Evolutionary conservation across 352 stramenopile species (phyloP).

Genomic region (Thalassiosira mediterranea): DNA sequence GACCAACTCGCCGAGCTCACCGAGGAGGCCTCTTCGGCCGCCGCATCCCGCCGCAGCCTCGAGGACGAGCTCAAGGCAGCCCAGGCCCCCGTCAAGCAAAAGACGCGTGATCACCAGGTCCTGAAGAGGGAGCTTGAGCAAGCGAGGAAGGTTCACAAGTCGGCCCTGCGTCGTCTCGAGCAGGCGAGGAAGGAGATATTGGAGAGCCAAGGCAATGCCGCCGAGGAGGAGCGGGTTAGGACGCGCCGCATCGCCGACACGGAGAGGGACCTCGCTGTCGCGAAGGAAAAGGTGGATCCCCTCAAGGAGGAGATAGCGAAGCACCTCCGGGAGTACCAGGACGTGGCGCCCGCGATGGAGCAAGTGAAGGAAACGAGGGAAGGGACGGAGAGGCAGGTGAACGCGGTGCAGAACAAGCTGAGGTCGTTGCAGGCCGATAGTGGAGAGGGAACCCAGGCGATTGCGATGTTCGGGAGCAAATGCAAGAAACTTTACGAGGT

Average conservation of each 20-base stretch:
- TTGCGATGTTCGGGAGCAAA: constrained; percentile 70
- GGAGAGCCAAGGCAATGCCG: constrained; percentile 47
- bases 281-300: constrained; percentile 53
- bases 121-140: constrained; percentile 55
- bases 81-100: constrained; percentile 54
- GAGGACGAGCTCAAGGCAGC: constrained; percentile 68
- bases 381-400: constrained; percentile 40
- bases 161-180: constrained; percentile 55
- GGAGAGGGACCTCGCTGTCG: constrained; percentile 55
- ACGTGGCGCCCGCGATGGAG: constrained; percentile 47
- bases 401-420: constrained; percentile 52
- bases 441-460: constrained; percentile 36
- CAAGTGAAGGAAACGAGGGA: constrained; percentile 40
- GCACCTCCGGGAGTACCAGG: constrained; percentile 52
- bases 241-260: constrained; percentile 51
- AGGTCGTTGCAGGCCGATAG: constrained; percentile 49
- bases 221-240: constrained; percentile 60
- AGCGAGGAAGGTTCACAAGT: constrained; percentile 34
- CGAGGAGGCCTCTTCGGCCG: constrained; percentile 40
- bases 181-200: constrained; percentile 65
- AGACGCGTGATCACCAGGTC: constrained; percentile 58
- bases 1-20: constrained; percentile 36
- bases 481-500: constrained; percentile 33
- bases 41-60: constrained; percentile 50
- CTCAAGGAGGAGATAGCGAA: constrained; percentile 53